phyloP scores from a whole-genome alignment of 225 moss, liverwort and hornwort species.

The Bryoerythrophyllum caledonicum region DNA sequence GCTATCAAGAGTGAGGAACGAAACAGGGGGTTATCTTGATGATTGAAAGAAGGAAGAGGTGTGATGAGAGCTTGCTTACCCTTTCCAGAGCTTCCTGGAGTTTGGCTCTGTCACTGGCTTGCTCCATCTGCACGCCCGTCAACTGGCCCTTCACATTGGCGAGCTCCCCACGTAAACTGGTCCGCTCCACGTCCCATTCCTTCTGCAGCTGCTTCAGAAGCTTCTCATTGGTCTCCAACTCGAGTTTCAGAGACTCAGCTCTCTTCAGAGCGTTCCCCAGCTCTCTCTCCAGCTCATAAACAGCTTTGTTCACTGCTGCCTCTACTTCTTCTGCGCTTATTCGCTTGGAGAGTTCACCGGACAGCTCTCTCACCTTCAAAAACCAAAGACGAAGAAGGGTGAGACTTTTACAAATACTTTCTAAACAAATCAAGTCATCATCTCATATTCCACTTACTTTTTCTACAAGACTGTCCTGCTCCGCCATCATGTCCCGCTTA shows the following conservation, averaged over 20 bases:
- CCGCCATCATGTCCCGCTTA: constrained; percentile 71
- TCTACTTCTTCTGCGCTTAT: constrained; percentile 80
- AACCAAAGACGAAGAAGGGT: neutral
- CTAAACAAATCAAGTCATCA: neutral
- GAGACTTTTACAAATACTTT: neutral
- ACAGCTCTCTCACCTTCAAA: constrained; percentile 75
- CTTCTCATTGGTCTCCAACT: constrained; percentile 77
- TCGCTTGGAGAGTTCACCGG: constrained; percentile 72
- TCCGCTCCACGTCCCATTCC: constrained; percentile 65
- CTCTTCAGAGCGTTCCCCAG: constrained; percentile 61
- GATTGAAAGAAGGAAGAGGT: neutral
- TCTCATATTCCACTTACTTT: constrained; percentile 46
- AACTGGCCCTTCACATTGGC: constrained; percentile 49
- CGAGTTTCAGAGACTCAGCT: constrained; percentile 56
- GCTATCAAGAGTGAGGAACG: too few relatives aligned
- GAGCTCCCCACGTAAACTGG: constrained; percentile 61
- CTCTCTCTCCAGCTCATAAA: constrained; percentile 66
- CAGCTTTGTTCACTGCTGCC: constrained; percentile 69
- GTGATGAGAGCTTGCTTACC: constrained; percentile 35
- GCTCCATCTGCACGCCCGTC: constrained; percentile 49
- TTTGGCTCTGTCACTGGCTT: constrained; percentile 64
- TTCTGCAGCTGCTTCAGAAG: constrained; percentile 54
- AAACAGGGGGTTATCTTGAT: too few relatives aligned
- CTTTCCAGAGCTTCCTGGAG: constrained; percentile 62
- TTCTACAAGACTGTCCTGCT: constrained; percentile 61